These are phyloP conservation scores for Microascus cirrosus DNA, from an alignment of 2,329 filamentous ascomycete genomes.

Conservation along the genomic window DNA sequence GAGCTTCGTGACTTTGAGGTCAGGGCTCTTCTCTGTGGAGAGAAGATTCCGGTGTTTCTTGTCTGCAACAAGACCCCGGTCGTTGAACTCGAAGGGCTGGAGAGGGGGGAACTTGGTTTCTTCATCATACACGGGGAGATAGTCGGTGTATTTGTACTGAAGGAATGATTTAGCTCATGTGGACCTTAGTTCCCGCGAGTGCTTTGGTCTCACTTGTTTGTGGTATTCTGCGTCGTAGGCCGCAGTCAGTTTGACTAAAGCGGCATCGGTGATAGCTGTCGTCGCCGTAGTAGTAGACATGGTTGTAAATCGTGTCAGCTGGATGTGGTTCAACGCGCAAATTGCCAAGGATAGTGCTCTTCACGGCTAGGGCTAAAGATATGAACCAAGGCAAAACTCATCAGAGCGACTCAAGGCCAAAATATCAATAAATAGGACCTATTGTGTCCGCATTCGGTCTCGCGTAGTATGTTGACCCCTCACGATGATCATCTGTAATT, in stretches of 20 bases:
- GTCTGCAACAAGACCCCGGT: conserved; percentile 18
- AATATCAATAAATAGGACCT: too few relatives aligned
- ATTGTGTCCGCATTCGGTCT: too few relatives aligned
- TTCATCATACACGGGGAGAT: conserved; percentile 22
- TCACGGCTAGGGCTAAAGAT: too few relatives aligned
- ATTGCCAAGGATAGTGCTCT: too few relatives aligned
- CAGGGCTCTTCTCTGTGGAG: conserved; percentile 3
- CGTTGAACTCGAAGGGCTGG: conserved; percentile 17
- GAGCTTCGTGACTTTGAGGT: conserved; percentile 9
- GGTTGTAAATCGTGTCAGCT: neutral
- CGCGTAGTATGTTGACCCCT: too few relatives aligned
- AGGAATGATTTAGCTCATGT: conserved; percentile 5
- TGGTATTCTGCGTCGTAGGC: conserved; percentile 1
- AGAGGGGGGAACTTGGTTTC: conserved; percentile 16
- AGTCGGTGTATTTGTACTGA: conserved; percentile 18
- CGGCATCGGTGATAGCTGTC: neutral
- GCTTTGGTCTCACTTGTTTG: neutral
- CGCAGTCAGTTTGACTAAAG: neutral
- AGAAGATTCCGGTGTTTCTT: conserved; percentile 17
- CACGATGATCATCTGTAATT: too few relatives aligned
- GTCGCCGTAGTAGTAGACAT: neutral
- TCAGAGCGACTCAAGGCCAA: too few relatives aligned
- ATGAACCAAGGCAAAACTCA: too few relatives aligned
- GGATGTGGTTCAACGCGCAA: neutral
- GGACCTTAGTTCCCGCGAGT: neutral